Conservation (phyloP, 306 rosid genomes). For the Luffa acutangula region DNA sequence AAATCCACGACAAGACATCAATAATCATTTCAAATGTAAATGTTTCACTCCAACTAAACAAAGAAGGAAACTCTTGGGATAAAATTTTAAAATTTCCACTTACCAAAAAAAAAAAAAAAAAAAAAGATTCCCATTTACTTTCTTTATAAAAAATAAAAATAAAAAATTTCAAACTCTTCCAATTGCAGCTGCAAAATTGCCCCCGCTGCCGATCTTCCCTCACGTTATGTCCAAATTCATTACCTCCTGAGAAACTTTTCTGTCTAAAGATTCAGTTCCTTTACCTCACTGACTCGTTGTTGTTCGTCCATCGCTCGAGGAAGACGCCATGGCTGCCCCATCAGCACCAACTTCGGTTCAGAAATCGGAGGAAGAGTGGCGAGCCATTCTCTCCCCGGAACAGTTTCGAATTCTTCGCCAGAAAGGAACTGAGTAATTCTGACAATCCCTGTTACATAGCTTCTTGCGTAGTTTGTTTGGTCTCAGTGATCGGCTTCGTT, state of each 20-base stretch:
- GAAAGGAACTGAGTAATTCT: slow-evolving; percentile 64
- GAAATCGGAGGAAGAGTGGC: slow-evolving; percentile 73
- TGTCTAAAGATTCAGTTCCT: neutral
- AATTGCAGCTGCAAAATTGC: neutral
- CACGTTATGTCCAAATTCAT: neutral
- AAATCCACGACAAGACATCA: too few relatives aligned
- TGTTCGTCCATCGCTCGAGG: neutral
- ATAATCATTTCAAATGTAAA: too few relatives aligned
- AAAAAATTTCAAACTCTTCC: too few relatives aligned
- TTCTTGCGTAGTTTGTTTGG: neutral
- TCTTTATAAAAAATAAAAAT: too few relatives aligned
- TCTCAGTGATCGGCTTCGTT: neutral
- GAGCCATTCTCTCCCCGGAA: slow-evolving; percentile 60
- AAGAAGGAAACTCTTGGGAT: too few relatives aligned
- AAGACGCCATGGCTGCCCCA: slow-evolving; percentile 20
- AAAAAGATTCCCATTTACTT: too few relatives aligned
- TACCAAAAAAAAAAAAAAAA: too few relatives aligned
- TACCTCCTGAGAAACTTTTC: neutral
- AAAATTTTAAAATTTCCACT: too few relatives aligned
- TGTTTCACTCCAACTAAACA: too few relatives aligned
- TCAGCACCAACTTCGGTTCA: slow-evolving; percentile 23
- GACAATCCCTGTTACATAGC: neutral
- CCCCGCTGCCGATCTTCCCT: neutral
- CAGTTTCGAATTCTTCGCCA: slow-evolving; percentile 77
- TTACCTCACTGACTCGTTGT: neutral